Percentiles rank a stretch among this genome's conserved stretches.
These are phyloP conservation scores for Corniculantispora saksenae DNA, from an alignment of 2,329 filamentous ascomycete species.

Conservation along the genomic window DNA sequence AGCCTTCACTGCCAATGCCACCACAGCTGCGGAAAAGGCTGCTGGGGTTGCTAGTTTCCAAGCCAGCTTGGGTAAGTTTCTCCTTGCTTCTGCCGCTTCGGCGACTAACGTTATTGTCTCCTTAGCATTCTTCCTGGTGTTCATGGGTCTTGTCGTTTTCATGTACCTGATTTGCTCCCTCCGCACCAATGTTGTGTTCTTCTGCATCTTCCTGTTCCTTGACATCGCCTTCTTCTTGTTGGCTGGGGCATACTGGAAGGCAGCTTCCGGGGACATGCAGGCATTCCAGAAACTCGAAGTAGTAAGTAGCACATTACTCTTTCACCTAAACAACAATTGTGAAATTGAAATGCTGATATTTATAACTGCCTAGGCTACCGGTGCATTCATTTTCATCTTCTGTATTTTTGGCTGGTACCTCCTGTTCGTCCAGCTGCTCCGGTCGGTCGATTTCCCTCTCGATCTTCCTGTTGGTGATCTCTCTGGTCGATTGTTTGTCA, in stretches of 20 bases:
- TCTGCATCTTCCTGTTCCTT: slow-evolving; percentile 64
- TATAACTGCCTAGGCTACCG: slow-evolving; percentile 1
- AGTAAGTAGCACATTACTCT: not conserved
- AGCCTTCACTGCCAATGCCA: slow-evolving; percentile 8
- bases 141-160: slow-evolving; percentile 62
- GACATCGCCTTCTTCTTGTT: slow-evolving; percentile 56
- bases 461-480: slow-evolving; percentile 13
- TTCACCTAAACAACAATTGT: too few species aligned
- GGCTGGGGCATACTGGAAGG: slow-evolving; percentile 55
- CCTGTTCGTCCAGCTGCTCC: slow-evolving; percentile 14
- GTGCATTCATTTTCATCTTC: slow-evolving; percentile 9
- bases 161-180: slow-evolving; percentile 66
- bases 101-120: not conserved
- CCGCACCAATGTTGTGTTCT: slow-evolving; percentile 67
- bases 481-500: not conserved
- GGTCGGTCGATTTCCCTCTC: slow-evolving; percentile 10
- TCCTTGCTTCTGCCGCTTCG: too few species aligned
- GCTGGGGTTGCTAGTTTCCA: slow-evolving; percentile 42
- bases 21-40: slow-evolving; percentile 16
- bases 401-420: slow-evolving; percentile 17
- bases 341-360: not conserved
- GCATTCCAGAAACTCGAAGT: not conserved
- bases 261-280: not conserved
- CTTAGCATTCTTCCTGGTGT: slow-evolving; percentile 57
- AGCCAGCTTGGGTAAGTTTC: slow-evolving; percentile 49